These are phyloP conservation scores for Claviceps arundinis DNA, from an alignment of 2,329 filamentous ascomycete species.

Conservation along the genomic window DNA sequence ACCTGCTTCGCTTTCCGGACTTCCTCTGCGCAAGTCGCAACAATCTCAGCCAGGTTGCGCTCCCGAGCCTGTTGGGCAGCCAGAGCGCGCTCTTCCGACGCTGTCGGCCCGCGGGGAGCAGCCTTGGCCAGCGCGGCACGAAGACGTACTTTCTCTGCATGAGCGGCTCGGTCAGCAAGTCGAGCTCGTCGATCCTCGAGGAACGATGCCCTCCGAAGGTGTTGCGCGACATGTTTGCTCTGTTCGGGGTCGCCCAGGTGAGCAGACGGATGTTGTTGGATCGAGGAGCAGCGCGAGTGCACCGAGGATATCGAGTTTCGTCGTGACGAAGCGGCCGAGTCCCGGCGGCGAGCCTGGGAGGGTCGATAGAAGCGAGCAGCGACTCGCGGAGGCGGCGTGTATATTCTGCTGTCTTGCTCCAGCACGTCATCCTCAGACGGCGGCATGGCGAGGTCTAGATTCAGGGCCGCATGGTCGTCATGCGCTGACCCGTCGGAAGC, in stretches of 20 bases:
- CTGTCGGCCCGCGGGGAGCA: constrained; percentile 46
- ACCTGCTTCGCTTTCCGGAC: constrained; percentile 71
- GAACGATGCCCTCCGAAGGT: constrained; percentile 66
- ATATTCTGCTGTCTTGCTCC: constrained; percentile 22
- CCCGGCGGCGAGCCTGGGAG: constrained; percentile 53
- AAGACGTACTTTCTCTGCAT: constrained; percentile 71
- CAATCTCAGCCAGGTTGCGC: constrained; percentile 70
- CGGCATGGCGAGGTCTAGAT: constrained; percentile 26
- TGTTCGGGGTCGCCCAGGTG: constrained; percentile 40
- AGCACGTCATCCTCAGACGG: constrained; percentile 23
- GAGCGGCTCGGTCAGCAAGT: constrained; percentile 65
- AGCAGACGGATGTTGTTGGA: constrained; percentile 39
- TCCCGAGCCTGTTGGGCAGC: constrained; percentile 68
- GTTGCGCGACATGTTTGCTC: constrained; percentile 66
- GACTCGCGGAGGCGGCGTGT: constrained; percentile 61
- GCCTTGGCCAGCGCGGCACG: constrained; percentile 64
- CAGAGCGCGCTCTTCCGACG: constrained; percentile 62
- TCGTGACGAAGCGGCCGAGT: constrained; percentile 64
- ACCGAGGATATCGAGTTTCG: constrained; percentile 68
- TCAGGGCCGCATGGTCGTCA: constrained; percentile 18
- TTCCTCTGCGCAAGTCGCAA: constrained; percentile 69
- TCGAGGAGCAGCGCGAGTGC: constrained; percentile 54
- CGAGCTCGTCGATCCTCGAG: constrained; percentile 69
- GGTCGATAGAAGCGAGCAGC: constrained; percentile 66
- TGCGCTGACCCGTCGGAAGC: constrained; percentile 19